Evolutionary conservation across 2,329 filamentous ascomycete species (phyloP).

Genomic region (Fusarium sp.): DNA sequence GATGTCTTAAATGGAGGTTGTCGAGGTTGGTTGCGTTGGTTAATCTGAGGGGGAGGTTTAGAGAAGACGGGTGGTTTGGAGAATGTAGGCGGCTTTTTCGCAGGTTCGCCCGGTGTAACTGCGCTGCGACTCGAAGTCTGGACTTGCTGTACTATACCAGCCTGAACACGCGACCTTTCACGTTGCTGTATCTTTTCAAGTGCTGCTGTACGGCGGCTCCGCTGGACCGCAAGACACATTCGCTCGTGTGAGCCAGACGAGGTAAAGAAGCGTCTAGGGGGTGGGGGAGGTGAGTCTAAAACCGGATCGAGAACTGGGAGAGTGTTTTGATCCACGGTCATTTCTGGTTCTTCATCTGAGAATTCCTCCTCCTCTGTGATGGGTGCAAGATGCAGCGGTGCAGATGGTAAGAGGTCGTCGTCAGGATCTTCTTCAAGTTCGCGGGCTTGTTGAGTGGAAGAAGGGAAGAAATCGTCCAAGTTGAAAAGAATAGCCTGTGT

Average conservation of each 20-base stretch:
- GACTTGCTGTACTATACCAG: conserved; percentile 32
- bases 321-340: conserved; percentile 24
- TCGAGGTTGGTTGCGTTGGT: conserved; percentile 8
- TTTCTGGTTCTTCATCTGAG: conserved; percentile 31
- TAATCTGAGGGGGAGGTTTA: not conserved
- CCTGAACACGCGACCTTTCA: conserved; percentile 44
- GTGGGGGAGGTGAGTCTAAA: conserved; percentile 28
- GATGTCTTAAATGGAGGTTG: not conserved
- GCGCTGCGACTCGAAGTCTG: conserved; percentile 22
- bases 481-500: conserved; percentile 68
- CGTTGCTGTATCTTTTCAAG: conserved; percentile 49
- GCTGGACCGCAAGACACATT: conserved; percentile 53
- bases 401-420: conserved; percentile 11
- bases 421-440: conserved; percentile 61
- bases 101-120: conserved; percentile 1
- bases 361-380: conserved; percentile 32
- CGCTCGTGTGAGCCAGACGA: conserved; percentile 54
- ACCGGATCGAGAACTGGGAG: conserved; percentile 27
- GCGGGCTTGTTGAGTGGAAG: conserved; percentile 67
- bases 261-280: conserved; percentile 54
- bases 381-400: conserved; percentile 12
- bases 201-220: conserved; percentile 53
- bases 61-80: not conserved
- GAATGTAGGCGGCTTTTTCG: not conserved
- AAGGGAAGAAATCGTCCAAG: conserved; percentile 68